Conservation (phyloP, 768 basidiomycete genomes). For the Calocybe indica region DNA sequence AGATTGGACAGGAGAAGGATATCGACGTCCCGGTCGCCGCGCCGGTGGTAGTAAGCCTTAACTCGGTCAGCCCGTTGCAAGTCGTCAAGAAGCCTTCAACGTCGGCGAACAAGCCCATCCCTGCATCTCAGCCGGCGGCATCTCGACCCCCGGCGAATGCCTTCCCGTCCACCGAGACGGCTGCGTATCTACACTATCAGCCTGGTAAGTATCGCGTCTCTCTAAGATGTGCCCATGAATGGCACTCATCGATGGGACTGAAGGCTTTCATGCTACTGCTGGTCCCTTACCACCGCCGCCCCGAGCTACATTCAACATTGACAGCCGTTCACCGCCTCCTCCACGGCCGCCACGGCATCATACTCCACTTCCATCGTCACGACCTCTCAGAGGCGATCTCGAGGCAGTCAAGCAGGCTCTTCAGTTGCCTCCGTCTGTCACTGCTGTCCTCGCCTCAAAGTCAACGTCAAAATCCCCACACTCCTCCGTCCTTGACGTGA, state of each 20-base stretch:
- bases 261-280: conserved; percentile 60
- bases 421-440: conserved; percentile 52
- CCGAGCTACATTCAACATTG: conserved; percentile 44
- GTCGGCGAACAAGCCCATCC: conserved; percentile 16
- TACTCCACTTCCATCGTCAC: conserved; percentile 34
- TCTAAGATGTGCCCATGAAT: neutral
- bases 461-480: conserved; percentile 6
- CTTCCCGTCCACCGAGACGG: conserved; percentile 20
- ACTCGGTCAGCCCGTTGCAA: conserved; percentile 13
- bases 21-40: conserved; percentile 55
- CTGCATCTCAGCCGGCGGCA: conserved; percentile 18
- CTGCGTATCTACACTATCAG: conserved; percentile 53
- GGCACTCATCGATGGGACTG: conserved; percentile 9
- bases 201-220: conserved; percentile 36
- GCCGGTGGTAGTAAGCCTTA: conserved; percentile 51
- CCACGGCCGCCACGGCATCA: conserved; percentile 61
- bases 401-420: conserved; percentile 56
- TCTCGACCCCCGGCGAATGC: conserved; percentile 16
- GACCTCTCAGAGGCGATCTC: conserved; percentile 39
- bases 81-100: neutral
- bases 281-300: conserved; percentile 72
- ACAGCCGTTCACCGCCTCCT: conserved; percentile 39
- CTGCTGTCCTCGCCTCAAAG: conserved; percentile 33
- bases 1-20: conserved; percentile 57
- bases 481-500: conserved; percentile 3